Conservation (phyloP, 2,329 filamentous ascomycete genomes). For the Graphiopsis chlorocephala region DNA sequence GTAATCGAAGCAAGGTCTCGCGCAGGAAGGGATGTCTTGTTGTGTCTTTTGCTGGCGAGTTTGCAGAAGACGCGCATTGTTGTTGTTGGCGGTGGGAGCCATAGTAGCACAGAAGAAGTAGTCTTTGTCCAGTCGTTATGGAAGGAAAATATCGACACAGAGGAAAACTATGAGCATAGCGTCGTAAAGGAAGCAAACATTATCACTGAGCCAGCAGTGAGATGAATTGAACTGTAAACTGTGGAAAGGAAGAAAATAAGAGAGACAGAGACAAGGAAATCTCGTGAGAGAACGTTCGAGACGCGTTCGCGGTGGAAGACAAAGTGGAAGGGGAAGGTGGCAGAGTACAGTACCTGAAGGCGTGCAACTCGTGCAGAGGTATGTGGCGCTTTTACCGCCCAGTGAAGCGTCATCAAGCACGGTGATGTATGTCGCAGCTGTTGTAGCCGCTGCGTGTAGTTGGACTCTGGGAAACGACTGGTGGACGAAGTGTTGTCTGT, state of each 20-base stretch:
- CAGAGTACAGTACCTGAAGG: not conserved
- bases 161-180: conserved; percentile 9
- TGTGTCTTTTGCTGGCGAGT: conserved; percentile 2
- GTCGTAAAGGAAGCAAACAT: conserved; percentile 8
- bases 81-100: not conserved
- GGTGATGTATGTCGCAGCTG: conserved; percentile 5
- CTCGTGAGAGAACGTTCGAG: conserved; percentile 12
- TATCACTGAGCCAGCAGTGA: conserved; percentile 16
- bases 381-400: conserved; percentile 35
- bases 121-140: not conserved
- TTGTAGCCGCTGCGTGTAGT: conserved; percentile 13
- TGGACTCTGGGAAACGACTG: conserved; percentile 8
- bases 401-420: conserved; percentile 6
- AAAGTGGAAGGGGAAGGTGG: not conserved
- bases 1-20: not conserved
- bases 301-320: conserved; percentile 6
- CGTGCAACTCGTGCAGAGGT: not conserved
- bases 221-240: conserved; percentile 4
- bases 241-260: not conserved
- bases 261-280: not conserved
- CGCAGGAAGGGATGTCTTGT: conserved; percentile 3
- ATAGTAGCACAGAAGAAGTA: conserved; percentile 7
- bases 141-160: not conserved
- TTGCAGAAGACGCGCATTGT: not conserved
- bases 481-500: conserved; percentile 9